Evolutionary conservation across 139 green algal species (phyloP), one percentile per base, ranked within the genome.

Genomic region (Zygnema circumcarinatum): DNA sequence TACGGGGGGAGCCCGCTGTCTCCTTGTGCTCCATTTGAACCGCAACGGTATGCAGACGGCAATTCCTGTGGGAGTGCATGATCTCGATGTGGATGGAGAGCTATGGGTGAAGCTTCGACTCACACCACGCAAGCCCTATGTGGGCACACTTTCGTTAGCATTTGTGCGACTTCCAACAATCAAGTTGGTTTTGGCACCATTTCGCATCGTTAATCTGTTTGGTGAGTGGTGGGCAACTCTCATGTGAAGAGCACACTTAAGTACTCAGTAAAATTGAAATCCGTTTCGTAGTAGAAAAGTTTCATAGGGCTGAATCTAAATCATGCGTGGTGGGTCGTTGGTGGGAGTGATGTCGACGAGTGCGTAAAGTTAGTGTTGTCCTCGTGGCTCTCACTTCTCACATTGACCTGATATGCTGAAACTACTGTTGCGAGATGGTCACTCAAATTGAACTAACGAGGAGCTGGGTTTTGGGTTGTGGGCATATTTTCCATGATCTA

Each of bases 81-180:
- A 98, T 89, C 92, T 99, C 56, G 96, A 99, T 92, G 90, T 99
- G 54, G 95, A 98, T 82, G 97, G 94, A 84, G 87, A 93, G 83
- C 81, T 98, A 87, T 99, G 96, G 96, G 85, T 98, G 73, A 98
- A 99, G 92, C 79, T 98, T 36, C 90, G 96, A 2, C 93, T 98
- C 68, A 95, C 96, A 35, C 96, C 96, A 67, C 94, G 98, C 92
- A 94, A 92, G 84, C 96, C 96, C 35, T 98, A 95, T 89, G 92
- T 98, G 38, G 96, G 96, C 74, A 97, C 95, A 40, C 89, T 98
- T 53, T 95, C 90, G 38, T 82, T 98, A 16, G 96, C 95, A 0
- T 98, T 98, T 90, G 94, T 98, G 82, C 94, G 94, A 2, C 91
- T 94, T 1, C 96, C 96, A 32, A 95, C 92, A 79, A 95, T 98